These are phyloP conservation scores for Penicillium subrubescens DNA, from an alignment of 495 filamentous ascomycete genomes.

Conservation along the genomic window DNA sequence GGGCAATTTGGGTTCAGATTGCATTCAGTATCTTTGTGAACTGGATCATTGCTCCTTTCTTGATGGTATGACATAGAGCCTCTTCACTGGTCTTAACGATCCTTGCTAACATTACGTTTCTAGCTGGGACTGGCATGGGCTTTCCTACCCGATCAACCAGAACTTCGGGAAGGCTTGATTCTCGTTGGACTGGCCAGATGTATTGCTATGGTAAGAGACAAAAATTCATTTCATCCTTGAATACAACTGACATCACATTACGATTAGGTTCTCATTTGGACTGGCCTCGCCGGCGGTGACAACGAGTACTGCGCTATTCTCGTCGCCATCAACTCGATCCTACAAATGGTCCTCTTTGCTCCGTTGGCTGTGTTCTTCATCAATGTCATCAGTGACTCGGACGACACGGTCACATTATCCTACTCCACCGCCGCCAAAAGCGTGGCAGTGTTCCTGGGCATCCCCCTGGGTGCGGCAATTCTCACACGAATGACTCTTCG, in stretches of 20 bases:
- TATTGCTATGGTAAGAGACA: slow-evolving; percentile 71
- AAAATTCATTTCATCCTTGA: not conserved
- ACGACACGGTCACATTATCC: slow-evolving; percentile 47
- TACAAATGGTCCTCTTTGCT: slow-evolving; percentile 87
- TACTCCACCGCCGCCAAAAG: slow-evolving; percentile 76
- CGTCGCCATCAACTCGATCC: slow-evolving; percentile 82
- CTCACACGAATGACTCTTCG: slow-evolving; percentile 69
- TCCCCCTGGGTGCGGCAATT: slow-evolving; percentile 79
- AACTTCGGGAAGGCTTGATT: slow-evolving; percentile 71
- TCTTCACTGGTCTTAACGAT: not conserved
- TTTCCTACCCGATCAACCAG: slow-evolving; percentile 71
- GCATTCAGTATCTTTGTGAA: slow-evolving; percentile 78
- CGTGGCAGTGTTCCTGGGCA: slow-evolving; percentile 84
- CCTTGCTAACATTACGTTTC: slow-evolving; percentile 1
- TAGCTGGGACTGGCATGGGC: slow-evolving; percentile 74
- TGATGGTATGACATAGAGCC: slow-evolving; percentile 65
- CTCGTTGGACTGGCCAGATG: slow-evolving; percentile 77
- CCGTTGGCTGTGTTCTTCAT: slow-evolving; percentile 81
- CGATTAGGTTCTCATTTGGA: slow-evolving; percentile 75
- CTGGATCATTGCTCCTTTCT: slow-evolving; percentile 85
- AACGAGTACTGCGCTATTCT: slow-evolving; percentile 87
- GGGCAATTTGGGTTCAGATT: slow-evolving; percentile 77
- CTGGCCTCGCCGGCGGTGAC: slow-evolving; percentile 74
- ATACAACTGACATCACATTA: slow-evolving; percentile 2
- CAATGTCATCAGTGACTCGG: slow-evolving; percentile 56